Evolutionary conservation across 495 filamentous ascomycete species (phyloP).

Genomic region (Sporormia fimetaria): DNA sequence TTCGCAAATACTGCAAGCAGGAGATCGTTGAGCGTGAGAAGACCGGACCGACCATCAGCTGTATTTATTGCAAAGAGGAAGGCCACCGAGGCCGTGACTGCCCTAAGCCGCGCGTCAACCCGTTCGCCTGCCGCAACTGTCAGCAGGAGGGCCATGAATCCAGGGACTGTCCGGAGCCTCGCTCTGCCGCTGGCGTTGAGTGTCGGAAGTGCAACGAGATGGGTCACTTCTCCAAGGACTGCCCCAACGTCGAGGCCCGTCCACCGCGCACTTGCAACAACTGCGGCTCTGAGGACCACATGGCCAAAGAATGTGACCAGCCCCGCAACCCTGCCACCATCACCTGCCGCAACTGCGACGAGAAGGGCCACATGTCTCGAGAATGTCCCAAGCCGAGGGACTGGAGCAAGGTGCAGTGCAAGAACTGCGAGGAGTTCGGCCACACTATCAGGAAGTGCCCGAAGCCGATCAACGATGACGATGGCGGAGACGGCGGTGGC

Average conservation of each 20-base stretch:
- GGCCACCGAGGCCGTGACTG: conserved; percentile 68
- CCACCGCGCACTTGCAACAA: conserved; percentile 43
- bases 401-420: conserved; percentile 64
- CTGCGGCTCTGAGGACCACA: conserved; percentile 42
- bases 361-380: conserved; percentile 55
- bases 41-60: conserved; percentile 43
- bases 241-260: conserved; percentile 45
- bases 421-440: conserved; percentile 53
- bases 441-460: conserved; percentile 8
- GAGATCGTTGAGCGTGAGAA: conserved; percentile 36
- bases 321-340: conserved; percentile 40
- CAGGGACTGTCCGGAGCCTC: conserved; percentile 57
- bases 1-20: conserved; percentile 51
- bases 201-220: conserved; percentile 66
- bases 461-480: neutral
- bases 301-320: conserved; percentile 46
- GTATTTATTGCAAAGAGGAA: conserved; percentile 58
- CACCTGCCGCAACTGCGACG: conserved; percentile 61
- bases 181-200: conserved; percentile 60
- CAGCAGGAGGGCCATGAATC: conserved; percentile 50
- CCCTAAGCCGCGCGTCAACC: conserved; percentile 42
- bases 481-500: neutral
- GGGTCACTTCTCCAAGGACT: conserved; percentile 78
- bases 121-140: conserved; percentile 73
- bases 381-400: conserved; percentile 71